Base-by-base conservation (phyloP, 805 yeast genomes). In the Tetrapisispora fleetii region DNA sequence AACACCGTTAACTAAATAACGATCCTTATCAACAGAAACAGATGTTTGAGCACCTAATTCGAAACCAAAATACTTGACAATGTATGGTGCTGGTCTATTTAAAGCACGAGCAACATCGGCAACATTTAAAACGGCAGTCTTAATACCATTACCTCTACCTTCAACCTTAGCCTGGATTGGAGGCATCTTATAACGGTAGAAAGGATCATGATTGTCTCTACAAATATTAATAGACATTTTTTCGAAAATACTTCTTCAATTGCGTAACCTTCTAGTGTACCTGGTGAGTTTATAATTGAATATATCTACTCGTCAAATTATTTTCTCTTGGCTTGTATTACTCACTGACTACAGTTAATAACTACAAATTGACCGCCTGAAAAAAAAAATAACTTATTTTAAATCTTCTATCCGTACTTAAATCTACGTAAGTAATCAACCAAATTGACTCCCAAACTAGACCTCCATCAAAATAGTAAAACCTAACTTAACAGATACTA, bases 101-200 rank as follows among this genome's bases (percentile, higher is more conserved):
- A 93, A 76, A 21, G 98, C 95, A 62, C 96, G 80, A 38, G 97
- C 95, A 52, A 93, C 96, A 63, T 93, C 98, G 37, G 85, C 73
- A 48, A 88, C 80, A 70, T 93, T 93, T 57, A 88, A 79, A 49
- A 93, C 83, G 48, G 91, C 95, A 22, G 99, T 93, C 69, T 89
- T 90, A 72, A 93, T 93, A 81, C 99, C 99, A 73, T 93, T 93
- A 74, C 99, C 99, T 67, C 96, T 80, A 69, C 99, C 99, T 74
- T 93, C 98, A 56, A 87, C 87, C 77, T 93, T 93, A 58, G 96
- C 86, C 72, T 86, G 95, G 70, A 93, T 83, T 40, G 95, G 85
- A 65, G 99, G 99, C 99, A 93, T 93, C 75, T 93, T 93, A 72
- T 93, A 93, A 75, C 99, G 96, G 81, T 93, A 93, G 70, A 93